Evolutionary conservation across 2,329 filamentous ascomycete genomes (phyloP), one percentile per base, ranked within the genome.

Genomic region (Plenodomus tracheiphilus): DNA sequence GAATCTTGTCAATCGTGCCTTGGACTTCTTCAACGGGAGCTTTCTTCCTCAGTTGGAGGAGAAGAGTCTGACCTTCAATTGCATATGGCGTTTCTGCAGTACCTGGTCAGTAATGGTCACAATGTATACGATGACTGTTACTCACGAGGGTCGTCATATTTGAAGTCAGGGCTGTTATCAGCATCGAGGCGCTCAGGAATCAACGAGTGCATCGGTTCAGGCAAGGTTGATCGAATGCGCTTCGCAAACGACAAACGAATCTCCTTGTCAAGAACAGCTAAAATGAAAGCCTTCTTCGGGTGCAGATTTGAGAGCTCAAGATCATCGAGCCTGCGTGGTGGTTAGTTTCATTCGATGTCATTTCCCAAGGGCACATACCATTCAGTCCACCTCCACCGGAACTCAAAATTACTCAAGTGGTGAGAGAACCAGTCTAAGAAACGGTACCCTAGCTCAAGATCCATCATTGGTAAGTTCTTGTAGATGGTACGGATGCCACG

Each of bases 371-470:
- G 4, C 28, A 74, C 79, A 62, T 72, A 84, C 94, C 94, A 99
- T 75, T 99, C 94, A 15, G 88, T 87, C 94, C 94, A 99, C 75
- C 97, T 97, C 94, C 94, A 99, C 9, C 94, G 94, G 71, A 97
- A 99, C 44, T 96, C 94, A 69, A 99, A 99, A 76, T 99, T 99
- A 76, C 92, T 97, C 59, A 99, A 77, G 76, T 99, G 94, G 71
- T 99, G 94, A 16, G 93, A 84, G 68, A 99, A 99, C 94, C 94
- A 99, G 71, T 97, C 93, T 68, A 96, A 80, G 75, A 97, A 97
- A 20, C 94, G 85, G 65, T 92, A 88, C 47, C 80, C 82, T 37
- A 99, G 77, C 74, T 97, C 92, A 40, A 97, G 79, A 66, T 99
- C 94, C 79, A 97, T 85, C 2, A 81, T 83, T 50, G 91, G 86